A percentile compares a stretch with the other conserved stretches of the same genome.
These are phyloP conservation scores for Aspergillus fischeri DNA, from an alignment of 2,329 filamentous ascomycete genomes.

Conservation along the genomic window DNA sequence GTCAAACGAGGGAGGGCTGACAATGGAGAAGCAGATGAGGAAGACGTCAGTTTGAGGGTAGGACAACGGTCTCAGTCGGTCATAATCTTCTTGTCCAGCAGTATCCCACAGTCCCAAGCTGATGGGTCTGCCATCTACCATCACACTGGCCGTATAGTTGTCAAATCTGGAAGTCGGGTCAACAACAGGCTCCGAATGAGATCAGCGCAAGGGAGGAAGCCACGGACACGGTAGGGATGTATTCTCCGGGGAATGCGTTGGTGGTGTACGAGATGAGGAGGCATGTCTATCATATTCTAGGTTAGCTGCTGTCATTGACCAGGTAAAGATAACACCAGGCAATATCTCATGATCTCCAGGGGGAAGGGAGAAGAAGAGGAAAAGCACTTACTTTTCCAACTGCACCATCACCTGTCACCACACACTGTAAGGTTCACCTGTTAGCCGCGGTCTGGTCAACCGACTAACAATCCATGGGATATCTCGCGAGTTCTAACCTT, in stretches of 20 bases:
- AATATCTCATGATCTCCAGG: neutral
- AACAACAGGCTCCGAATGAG: slow-evolving; percentile 13
- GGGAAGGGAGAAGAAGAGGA: slow-evolving; percentile 7
- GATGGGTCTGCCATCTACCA: slow-evolving; percentile 98
- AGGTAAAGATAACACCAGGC: neutral
- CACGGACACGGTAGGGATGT: slow-evolving; percentile 83
- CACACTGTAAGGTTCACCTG: slow-evolving; percentile 62
- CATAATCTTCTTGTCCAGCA: slow-evolving; percentile 97
- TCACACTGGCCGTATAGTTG: slow-evolving; percentile 98
- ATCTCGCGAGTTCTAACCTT: slow-evolving; percentile 59
- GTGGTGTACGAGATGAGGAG: slow-evolving; percentile 98
- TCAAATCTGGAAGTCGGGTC: slow-evolving; percentile 65
- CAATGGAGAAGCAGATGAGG: slow-evolving; percentile 96
- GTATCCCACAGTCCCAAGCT: slow-evolving; percentile 98
- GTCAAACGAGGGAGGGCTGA: slow-evolving; percentile 95
- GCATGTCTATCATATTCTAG: slow-evolving; percentile 68
- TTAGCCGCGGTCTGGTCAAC: slow-evolving; percentile 30
- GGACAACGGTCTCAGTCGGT: slow-evolving; percentile 86
- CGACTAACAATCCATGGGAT: slow-evolving; percentile 6
- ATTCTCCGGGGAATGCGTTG: slow-evolving; percentile 99
- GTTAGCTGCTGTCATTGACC: neutral
- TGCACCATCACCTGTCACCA: slow-evolving; percentile 98
- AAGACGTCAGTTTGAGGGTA: slow-evolving; percentile 99
- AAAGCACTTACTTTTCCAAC: slow-evolving; percentile 79
- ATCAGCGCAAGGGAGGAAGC: slow-evolving; percentile 16